Conservation (phyloP, 73 alveolate genomes). For the Stentor roeselii region DNA sequence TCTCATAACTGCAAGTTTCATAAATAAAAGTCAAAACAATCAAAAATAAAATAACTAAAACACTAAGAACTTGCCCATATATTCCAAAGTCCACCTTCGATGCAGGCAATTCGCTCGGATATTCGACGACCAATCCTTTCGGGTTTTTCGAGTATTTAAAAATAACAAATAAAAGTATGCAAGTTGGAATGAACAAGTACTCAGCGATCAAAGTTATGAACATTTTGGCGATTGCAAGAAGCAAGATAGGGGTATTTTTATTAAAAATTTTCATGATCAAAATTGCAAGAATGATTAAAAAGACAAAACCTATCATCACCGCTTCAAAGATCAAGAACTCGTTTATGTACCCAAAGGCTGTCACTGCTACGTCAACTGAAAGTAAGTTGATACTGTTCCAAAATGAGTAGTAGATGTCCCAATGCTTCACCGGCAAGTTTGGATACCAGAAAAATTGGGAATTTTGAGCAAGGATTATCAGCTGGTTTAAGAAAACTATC, state of each 20-base stretch:
- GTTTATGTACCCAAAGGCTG: not conserved
- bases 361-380: not conserved
- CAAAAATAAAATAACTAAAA: too few relatives aligned
- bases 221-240: not conserved
- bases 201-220: not conserved
- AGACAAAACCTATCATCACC: not conserved
- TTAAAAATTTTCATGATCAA: too few relatives aligned
- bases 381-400: not conserved
- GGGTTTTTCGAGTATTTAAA: not conserved
- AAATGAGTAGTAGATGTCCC: not conserved
- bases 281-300: too few relatives aligned
- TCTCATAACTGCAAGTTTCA: not conserved
- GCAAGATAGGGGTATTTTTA: not conserved
- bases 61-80: not conserved
- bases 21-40: not conserved
- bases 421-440: not conserved
- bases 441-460: not conserved
- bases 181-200: not conserved
- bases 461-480: not conserved
- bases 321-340: not conserved
- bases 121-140: not conserved
- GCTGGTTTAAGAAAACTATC: too few relatives aligned
- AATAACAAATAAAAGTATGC: not conserved
- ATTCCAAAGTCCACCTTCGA: not conserved
- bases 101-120: not conserved